Base-by-base conservation (phyloP, 2,329 filamentous ascomycete species). In the Chrysoporthe puriensis region DNA sequence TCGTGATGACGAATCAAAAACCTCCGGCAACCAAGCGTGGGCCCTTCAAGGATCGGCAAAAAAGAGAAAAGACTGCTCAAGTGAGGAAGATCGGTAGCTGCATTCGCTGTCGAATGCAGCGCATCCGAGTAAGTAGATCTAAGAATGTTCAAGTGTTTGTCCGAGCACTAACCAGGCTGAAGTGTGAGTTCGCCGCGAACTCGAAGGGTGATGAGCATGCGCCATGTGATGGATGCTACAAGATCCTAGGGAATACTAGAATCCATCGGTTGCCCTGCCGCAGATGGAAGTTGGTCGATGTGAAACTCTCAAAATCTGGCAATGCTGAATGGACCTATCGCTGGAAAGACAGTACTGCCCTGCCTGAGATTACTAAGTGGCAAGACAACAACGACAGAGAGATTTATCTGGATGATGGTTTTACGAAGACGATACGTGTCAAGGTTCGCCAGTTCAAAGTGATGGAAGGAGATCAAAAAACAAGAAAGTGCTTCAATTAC, bases 91-190 rank as follows among this genome's bases (percentile, higher is more conserved):
- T 86, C 21, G 86, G 86, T 9, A 87, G 85, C 26, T 89, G 87
- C 72, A 84, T 89, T 67, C 80, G 86, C 57, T 89, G 87, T 70
- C 81, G 85, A 62, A 88, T 88, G 85, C 87, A 89, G 71, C 82
- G 86, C 56, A 88, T 89, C 72, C 82, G 87, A 61, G 86, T 88
- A 76, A 81, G 85, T 67, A 43, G 32, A 32, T 4, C 26, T 36
- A 11, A n/a, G 5, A 34, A 26, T 4, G 8, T 16, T 26, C 46
- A 7, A 1, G 7, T 16, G 32, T 26, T 34, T 34, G 42, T 14
- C 9, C 9, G 46, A 44, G 32, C 13, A 48, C 63, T 70, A 40
- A 69, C 13, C 58, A 9, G 34, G 50, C n/a, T 14, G 11, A 64
- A 89, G 86, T 89, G 86, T 72, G 80, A 85, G 66, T 80, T 80